Percentiles rank a stretch among this genome's conserved stretches.
Conservation (phyloP, 2,329 filamentous ascomycete species). For the Trichophyton simii region DNA sequence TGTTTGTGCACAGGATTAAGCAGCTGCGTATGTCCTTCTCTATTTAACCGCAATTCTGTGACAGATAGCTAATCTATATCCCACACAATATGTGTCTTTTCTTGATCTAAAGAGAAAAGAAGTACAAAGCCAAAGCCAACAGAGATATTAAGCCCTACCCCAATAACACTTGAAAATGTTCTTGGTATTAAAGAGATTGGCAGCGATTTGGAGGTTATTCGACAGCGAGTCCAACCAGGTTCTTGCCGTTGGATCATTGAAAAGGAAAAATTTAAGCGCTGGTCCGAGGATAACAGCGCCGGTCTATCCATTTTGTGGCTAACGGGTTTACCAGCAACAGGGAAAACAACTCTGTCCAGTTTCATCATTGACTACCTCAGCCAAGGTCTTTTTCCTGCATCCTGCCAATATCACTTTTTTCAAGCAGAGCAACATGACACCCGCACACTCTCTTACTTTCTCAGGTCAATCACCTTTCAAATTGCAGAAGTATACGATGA, state of each 20-base stretch:
- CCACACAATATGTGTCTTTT: too few species aligned
- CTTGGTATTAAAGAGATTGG: neutral
- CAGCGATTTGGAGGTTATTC: neutral
- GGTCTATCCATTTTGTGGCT: constrained; percentile 9
- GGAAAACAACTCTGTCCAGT: constrained; percentile 9
- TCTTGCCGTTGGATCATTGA: neutral
- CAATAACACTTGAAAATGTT: neutral
- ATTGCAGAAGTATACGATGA: constrained; percentile 4
- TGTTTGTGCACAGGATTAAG: too few species aligned
- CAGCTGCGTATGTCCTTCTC: too few species aligned
- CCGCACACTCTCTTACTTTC: constrained; percentile 8
- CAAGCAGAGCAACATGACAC: constrained; percentile 9
- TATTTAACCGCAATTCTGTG: too few species aligned
- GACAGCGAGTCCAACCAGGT: neutral
- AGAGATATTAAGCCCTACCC: too few species aligned
- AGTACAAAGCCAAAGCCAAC: too few species aligned
- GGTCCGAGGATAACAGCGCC: neutral
- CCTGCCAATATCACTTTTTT: constrained; percentile 11
- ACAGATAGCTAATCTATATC: too few species aligned
- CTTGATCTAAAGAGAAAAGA: too few species aligned
- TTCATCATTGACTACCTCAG: constrained; percentile 10
- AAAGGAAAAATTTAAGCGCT: neutral
- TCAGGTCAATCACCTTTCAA: constrained; percentile 14
- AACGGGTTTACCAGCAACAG: constrained; percentile 9
- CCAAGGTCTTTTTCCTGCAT: neutral